Percentiles rank a stretch among this genome's conserved stretches.
These are phyloP conservation scores for Puccinia sorghi DNA, from an alignment of 1,284 basidiomycete species.

Conservation along the genomic window DNA sequence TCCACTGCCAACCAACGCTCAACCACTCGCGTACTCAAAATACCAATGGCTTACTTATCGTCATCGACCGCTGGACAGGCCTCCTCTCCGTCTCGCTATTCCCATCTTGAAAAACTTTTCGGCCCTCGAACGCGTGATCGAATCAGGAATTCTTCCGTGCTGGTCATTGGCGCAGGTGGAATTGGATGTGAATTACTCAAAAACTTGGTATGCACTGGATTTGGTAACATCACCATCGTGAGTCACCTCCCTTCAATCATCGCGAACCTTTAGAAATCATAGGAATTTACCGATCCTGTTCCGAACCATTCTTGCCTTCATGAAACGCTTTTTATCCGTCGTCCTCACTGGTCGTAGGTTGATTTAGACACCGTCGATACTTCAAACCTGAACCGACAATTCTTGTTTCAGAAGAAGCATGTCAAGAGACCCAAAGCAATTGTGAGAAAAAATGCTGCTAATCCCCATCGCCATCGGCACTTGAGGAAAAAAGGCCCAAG, in stretches of 20 bases:
- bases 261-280: not conserved
- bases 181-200: constrained; percentile 98
- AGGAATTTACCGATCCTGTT: too few relatives aligned
- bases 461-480: not conserved
- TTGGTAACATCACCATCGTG: constrained; percentile 78
- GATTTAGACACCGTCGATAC: constrained; percentile 99
- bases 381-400: constrained; percentile 96
- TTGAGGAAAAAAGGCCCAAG: not conserved
- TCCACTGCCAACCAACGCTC: not conserved
- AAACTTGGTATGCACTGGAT: constrained; percentile 89
- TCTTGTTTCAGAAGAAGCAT: constrained; percentile 95
- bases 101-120: constrained; percentile 36
- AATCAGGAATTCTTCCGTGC: constrained; percentile 65
- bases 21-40: not conserved
- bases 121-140: constrained; percentile 18
- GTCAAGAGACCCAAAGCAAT: constrained; percentile 94
- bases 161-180: constrained; percentile 93
- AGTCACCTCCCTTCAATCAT: not conserved
- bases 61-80: not conserved
- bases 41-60: not conserved
- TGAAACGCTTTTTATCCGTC: not conserved
- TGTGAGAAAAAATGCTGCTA: constrained; percentile 60
- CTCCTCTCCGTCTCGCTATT: constrained; percentile 9
- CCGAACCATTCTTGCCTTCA: not conserved
- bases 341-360: constrained; percentile 60